phyloP scores from a whole-genome alignment of 306 rosid species.

The Pterocarpus macrocarpus region DNA sequence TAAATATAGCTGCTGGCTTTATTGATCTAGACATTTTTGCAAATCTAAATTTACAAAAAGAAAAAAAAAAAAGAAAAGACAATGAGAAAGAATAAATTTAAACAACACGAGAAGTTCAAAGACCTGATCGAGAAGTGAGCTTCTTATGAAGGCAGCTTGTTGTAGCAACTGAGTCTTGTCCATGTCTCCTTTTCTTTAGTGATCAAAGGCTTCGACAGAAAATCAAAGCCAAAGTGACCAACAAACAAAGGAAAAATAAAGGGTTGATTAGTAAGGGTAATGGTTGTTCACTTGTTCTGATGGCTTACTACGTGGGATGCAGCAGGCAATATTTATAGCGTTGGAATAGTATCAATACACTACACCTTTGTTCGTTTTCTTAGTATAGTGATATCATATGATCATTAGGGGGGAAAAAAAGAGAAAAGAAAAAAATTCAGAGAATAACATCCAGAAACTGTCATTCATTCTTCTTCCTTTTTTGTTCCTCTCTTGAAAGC shows the following conservation, averaged over 20 bases:
- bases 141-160: conserved; percentile 60
- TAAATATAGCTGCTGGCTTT: not conserved
- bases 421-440: not conserved
- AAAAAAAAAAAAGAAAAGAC: not conserved
- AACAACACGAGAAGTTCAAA: not conserved
- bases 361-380: not conserved
- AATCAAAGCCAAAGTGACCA: conserved; percentile 8
- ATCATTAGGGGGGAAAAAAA: not conserved
- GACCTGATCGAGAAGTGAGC: conserved; percentile 74
- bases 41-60: not conserved
- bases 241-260: not conserved
- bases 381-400: not conserved
- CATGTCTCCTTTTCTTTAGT: conserved; percentile 50
- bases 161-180: conserved; percentile 60
- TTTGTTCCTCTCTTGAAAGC: conserved; percentile 22
- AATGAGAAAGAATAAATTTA: not conserved
- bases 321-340: conserved; percentile 44
- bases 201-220: not conserved
- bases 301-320: not conserved
- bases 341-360: not conserved
- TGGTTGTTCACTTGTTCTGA: conserved; percentile 17
- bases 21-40: not conserved
- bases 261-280: not conserved
- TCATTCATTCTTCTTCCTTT: not conserved
- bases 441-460: conserved; percentile 5